Base-by-base conservation (phyloP, 78 protist genomes). In the Dictyostelium purpureum region DNA sequence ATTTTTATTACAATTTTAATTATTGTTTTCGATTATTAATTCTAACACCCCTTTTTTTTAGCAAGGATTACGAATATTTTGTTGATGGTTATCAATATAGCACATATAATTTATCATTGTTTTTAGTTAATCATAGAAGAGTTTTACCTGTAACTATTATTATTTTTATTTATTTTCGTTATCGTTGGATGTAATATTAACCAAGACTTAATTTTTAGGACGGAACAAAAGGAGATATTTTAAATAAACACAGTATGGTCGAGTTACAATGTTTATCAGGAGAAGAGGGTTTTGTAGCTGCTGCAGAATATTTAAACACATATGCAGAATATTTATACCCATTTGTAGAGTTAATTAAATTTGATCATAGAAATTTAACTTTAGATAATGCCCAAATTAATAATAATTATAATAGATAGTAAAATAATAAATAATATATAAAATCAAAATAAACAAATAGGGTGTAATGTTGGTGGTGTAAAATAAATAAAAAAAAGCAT, bases 251-350 rank as follows among this genome's bases (percentile, higher is more conserved):
- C 6, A 74, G 56, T 47, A 85, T 85, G 92, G 82, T 85, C 0
- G 92, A 74, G 42, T 61, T 85, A 74, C 92, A 85, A 85, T 85
- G 92, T 85, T 35, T 85, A 61, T 70, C 92, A 47, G 92, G 92
- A 43, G 92, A 85, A 47, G 92, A 85, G 45, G 92, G 92, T 21
- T 85, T 85, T 73, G 52, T 43, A 12, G 71, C 78, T 43, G 92
- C 92, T 24, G 80, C 92, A 42, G 83, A 85, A 38, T 56, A 85
- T 85, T 73, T 85, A 47, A 85, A 85, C 61, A 73, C 92, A 14
- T 85, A 73, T 74, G 92, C 92, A 38, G 92, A 85, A 85, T 85
- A 85, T 47, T 47, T 85, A 47, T 85, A 85, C 40, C 92, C 92
- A 57, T 85, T 52, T 19, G 82, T 79, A 31, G 92, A 85, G 51